phyloP scores from a whole-genome alignment of 2,329 filamentous ascomycete genomes.

The Arthroderma sp. region DNA sequence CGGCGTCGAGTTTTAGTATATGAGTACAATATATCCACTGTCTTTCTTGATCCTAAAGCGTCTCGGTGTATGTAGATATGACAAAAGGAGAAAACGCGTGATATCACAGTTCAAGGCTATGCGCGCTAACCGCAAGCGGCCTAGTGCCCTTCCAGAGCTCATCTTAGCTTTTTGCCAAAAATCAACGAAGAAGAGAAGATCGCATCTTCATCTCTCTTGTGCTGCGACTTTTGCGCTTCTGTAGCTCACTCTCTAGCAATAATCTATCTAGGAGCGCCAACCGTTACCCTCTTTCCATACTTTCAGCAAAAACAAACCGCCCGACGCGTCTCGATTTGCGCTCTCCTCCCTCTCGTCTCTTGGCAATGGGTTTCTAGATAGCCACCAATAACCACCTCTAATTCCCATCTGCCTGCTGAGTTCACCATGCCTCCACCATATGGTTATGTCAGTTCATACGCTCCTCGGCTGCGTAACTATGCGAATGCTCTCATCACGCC shows the following conservation, averaged over 20 bases:
- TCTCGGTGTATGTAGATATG: too few species aligned
- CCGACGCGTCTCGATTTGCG: conserved; percentile 2
- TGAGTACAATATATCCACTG: too few species aligned
- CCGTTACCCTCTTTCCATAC: too few species aligned
- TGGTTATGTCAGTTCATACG: conserved; percentile 82
- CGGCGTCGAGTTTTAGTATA: too few species aligned
- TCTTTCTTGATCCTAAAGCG: too few species aligned
- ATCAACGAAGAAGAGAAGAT: background rate
- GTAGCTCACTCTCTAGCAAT: too few species aligned
- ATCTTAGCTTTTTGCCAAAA: background rate
- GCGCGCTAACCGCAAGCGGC: background rate
- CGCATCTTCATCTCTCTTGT: background rate
- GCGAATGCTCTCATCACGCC: conserved; percentile 85
- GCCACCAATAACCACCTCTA: background rate
- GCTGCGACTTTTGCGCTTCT: background rate
- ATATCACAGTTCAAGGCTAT: background rate
- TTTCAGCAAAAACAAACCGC: background rate
- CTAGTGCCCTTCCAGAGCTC: background rate
- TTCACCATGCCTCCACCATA: conserved; percentile 32
- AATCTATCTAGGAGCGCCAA: too few species aligned
- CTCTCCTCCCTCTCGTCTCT: background rate
- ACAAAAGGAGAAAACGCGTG: too few species aligned
- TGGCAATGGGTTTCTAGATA: conserved; percentile 4
- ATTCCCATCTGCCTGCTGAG: background rate
- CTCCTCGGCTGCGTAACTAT: conserved; percentile 77